Evolutionary conservation across 1,284 basidiomycete genomes (phyloP), one percentile per base, ranked within the genome.

Genomic region (Boletus hoseneyae): DNA sequence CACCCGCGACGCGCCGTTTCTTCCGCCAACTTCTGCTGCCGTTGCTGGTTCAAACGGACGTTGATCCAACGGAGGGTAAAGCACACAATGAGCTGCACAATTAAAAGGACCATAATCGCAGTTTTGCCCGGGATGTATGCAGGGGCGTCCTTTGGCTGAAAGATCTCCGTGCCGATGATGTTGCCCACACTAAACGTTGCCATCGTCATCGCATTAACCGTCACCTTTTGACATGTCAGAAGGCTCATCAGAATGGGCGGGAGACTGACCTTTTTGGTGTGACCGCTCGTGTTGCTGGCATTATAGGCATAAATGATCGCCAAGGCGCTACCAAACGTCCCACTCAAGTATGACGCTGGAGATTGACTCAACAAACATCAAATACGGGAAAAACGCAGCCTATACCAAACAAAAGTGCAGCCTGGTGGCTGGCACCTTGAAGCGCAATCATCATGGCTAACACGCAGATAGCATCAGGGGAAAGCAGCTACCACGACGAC

Each of bases 251-350:
- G 23, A 23, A 25, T 25, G 23, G 7, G 7, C 23, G 23, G 23
- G 23, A 25, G 7, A 38, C 18, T 7, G 18, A 70, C 72, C 70
- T 86, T 87, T 72, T 87, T 86, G 2, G 82, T 86, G 47, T 82
- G 78, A 3, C 83, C 84, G 37, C 76, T 76, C 0, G 79, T 84
- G 59, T 87, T 85, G 42, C 78, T 79, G 1, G 82, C 81, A 48
- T 84, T 84, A 58, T 83, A 86, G 0, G 81, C 79, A 55, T 84
- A 87, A 16, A 87, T 73, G 0, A 78, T 76, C 0, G 82, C 76
- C 3, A 86, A 65, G 0, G 81, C 76, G 42, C 78, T 80, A 9
- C 82, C 82, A 56, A 80, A 85, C 3, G 79, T 79, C 15, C 74
- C 72, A 32, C 78, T 72, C n/a, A 87, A 67, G 56, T 84, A 83